A percentile compares a stretch with the other conserved stretches of the same genome.
Evolutionary conservation across 768 basidiomycete genomes (phyloP).

Genomic region (Suillus americanus): DNA sequence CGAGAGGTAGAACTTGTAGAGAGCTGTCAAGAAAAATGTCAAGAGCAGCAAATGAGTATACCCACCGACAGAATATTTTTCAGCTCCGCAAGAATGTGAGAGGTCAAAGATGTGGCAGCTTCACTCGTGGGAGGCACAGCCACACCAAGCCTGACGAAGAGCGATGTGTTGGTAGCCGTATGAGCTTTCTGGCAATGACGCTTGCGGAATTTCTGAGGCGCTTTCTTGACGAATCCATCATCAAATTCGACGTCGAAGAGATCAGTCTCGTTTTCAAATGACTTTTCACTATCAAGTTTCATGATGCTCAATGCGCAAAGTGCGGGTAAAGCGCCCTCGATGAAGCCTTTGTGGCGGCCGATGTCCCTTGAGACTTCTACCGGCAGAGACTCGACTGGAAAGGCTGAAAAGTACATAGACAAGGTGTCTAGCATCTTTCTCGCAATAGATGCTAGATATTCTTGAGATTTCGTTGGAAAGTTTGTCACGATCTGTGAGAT

Average conservation of each 20-base stretch:
- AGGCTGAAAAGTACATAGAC: slow-evolving; percentile 23
- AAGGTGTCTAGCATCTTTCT: slow-evolving; percentile 24
- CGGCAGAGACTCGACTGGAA: slow-evolving; percentile 19
- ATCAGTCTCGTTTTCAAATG: slow-evolving; percentile 3
- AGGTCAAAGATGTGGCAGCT: slow-evolving; percentile 17
- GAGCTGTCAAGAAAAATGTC: neutral
- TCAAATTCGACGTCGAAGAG: slow-evolving; percentile 5
- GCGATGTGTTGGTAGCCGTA: slow-evolving; percentile 22
- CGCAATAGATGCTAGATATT: slow-evolving; percentile 21
- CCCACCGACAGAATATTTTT: slow-evolving; percentile 30
- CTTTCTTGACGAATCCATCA: slow-evolving; percentile 12
- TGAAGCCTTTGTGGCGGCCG: slow-evolving; percentile 19
- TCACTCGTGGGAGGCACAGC: slow-evolving; percentile 24
- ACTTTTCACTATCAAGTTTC: neutral
- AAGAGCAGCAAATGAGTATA: neutral
- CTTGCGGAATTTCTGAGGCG: slow-evolving; percentile 30
- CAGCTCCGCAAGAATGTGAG: slow-evolving; percentile 24
- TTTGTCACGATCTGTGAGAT: slow-evolving; percentile 29
- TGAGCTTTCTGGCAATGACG: slow-evolving; percentile 13
- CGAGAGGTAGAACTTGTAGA: slow-evolving; percentile 25
- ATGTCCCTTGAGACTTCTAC: slow-evolving; percentile 14
- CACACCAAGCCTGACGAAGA: slow-evolving; percentile 30
- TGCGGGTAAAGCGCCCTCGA: slow-evolving; percentile 23
- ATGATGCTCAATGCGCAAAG: slow-evolving; percentile 19
- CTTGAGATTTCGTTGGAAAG: slow-evolving; percentile 30